These are phyloP conservation scores for Elsinoe ampelina DNA, from an alignment of 2,329 filamentous ascomycete genomes.

Conservation along the genomic window DNA sequence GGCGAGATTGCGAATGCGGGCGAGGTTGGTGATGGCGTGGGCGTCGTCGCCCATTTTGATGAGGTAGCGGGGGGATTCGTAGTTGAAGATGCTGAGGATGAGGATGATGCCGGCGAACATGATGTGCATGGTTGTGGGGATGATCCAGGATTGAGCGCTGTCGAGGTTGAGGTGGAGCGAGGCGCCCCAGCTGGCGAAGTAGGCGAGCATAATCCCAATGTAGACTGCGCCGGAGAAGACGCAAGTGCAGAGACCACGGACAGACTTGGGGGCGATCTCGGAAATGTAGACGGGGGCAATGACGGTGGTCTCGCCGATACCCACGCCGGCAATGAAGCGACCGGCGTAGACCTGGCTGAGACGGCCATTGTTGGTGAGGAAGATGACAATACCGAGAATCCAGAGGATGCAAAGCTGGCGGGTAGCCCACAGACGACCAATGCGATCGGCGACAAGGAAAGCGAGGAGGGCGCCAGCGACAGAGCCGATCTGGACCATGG, in stretches of 20 bases:
- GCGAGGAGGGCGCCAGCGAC: conserved; percentile 59
- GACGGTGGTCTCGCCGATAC: conserved; percentile 39
- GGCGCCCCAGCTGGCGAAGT: conserved; percentile 54
- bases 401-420: conserved; percentile 34
- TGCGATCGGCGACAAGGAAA: conserved; percentile 40
- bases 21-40: conserved; percentile 47
- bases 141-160: conserved; percentile 39
- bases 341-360: conserved; percentile 50
- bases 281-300: conserved; percentile 44
- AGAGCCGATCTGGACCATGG: conserved; percentile 71
- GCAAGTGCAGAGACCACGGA: conserved; percentile 60
- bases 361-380: conserved; percentile 30
- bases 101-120: conserved; percentile 68
- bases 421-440: conserved; percentile 36
- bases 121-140: conserved; percentile 64
- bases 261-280: conserved; percentile 50
- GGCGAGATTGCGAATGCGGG: conserved; percentile 47
- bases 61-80: conserved; percentile 57
- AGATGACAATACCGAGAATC: conserved; percentile 34
- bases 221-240: conserved; percentile 63
- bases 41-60: conserved; percentile 59
- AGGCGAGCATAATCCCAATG: conserved; percentile 65
- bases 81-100: conserved; percentile 51
- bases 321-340: conserved; percentile 48
- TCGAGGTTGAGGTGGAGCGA: conserved; percentile 40